These are phyloP conservation scores for Anastatica hierochuntica DNA, from an alignment of 345 rosid species.

Conservation along the genomic window DNA sequence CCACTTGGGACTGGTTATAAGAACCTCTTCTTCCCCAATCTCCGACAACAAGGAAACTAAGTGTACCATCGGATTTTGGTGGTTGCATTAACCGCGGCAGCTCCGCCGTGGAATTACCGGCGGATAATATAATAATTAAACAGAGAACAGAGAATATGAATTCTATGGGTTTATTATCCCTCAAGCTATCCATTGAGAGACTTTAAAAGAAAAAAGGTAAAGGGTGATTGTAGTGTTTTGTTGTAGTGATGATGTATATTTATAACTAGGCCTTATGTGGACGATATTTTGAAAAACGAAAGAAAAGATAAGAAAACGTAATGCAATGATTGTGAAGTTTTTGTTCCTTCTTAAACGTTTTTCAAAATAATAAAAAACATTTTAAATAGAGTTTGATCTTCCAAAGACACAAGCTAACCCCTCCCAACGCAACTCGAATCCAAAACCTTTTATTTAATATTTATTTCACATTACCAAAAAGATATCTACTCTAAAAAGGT, in stretches of 20 bases:
- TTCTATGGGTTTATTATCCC: slow-evolving; percentile 4
- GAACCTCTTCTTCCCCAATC: slow-evolving; percentile 73
- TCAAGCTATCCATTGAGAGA: slow-evolving; percentile 23
- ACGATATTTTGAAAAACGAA: background rate
- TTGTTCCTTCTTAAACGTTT: background rate
- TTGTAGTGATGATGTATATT: slow-evolving; percentile 3
- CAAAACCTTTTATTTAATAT: too few relatives aligned
- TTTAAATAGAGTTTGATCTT: too few relatives aligned
- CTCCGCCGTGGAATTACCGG: slow-evolving; percentile 24
- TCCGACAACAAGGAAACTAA: slow-evolving; percentile 58
- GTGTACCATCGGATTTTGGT: slow-evolving; percentile 39
- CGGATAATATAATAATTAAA: background rate
- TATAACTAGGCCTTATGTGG: slow-evolving; percentile 10
- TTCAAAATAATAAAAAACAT: too few relatives aligned
- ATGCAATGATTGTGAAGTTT: background rate
- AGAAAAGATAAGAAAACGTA: background rate
- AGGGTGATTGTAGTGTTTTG: slow-evolving; percentile 2
- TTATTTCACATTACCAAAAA: too few relatives aligned
- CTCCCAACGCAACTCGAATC: too few relatives aligned
- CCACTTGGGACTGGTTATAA: slow-evolving; percentile 57
- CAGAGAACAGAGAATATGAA: background rate
- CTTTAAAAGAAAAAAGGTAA: background rate
- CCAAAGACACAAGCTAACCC: too few relatives aligned
- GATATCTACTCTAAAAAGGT: too few relatives aligned
- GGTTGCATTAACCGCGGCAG: slow-evolving; percentile 35